Percentiles rank a stretch among this genome's conserved stretches.
phyloP scores from a whole-genome alignment of 805 yeast genomes.

The Starmerella apicola region DNA sequence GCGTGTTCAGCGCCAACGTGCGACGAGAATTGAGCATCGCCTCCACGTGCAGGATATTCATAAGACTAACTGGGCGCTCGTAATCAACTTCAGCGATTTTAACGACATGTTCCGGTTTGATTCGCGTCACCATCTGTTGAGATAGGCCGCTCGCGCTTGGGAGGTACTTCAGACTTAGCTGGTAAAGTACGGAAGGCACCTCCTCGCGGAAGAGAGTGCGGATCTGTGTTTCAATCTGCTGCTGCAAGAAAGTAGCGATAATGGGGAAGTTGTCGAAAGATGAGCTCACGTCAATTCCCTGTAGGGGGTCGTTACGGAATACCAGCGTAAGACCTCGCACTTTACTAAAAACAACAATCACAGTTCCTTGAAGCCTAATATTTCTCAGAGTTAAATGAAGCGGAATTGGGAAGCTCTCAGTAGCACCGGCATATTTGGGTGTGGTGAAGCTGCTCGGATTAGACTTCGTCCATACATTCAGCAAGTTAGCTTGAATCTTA shows the following conservation, averaged over 20 bases:
- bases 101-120: slow-evolving; percentile 28
- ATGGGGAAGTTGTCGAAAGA: slow-evolving; percentile 80
- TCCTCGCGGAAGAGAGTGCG: slow-evolving; percentile 73
- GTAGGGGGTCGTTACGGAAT: slow-evolving; percentile 80
- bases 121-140: slow-evolving; percentile 10
- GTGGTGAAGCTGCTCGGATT: slow-evolving; percentile 41
- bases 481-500: slow-evolving; percentile 72
- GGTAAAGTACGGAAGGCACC: slow-evolving; percentile 67
- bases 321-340: slow-evolving; percentile 76
- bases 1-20: slow-evolving; percentile 60
- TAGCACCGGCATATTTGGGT: slow-evolving; percentile 55
- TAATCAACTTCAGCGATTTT: slow-evolving; percentile 42
- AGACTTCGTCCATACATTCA: slow-evolving; percentile 43
- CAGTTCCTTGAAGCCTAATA: slow-evolving; percentile 64
- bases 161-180: slow-evolving; percentile 57
- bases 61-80: slow-evolving; percentile 53
- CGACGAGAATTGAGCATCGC: slow-evolving; percentile 64
- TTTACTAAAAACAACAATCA: slow-evolving; percentile 70
- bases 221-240: slow-evolving; percentile 70
- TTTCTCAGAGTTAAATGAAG: slow-evolving; percentile 62
- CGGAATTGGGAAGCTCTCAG: slow-evolving; percentile 63
- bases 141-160: slow-evolving; percentile 25
- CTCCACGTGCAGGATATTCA: slow-evolving; percentile 53
- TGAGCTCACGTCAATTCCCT: slow-evolving; percentile 66
- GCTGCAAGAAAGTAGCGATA: slow-evolving; percentile 68